Conservation (phyloP, 495 filamentous ascomycete species). For the Glonium stellatum region DNA sequence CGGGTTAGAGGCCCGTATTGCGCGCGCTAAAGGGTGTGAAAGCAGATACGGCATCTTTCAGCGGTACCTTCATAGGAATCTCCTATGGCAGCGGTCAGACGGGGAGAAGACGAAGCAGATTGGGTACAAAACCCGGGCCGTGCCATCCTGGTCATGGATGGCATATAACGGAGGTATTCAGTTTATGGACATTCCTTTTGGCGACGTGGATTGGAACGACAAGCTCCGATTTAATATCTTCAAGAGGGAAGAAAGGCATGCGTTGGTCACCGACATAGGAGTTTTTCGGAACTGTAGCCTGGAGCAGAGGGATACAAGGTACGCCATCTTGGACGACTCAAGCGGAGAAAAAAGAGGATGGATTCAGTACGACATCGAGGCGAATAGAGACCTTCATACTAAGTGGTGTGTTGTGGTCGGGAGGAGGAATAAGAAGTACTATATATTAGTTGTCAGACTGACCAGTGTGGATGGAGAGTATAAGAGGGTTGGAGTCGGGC, state of each 20-base stretch:
- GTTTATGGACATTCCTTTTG: conserved; percentile 2
- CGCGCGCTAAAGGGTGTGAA: conserved; percentile 4
- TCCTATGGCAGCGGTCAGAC: conserved; percentile 5
- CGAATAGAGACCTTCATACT: no score
- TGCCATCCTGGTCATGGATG: conserved; percentile 16
- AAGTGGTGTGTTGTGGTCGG: no score
- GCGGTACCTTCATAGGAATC: conserved; percentile 10
- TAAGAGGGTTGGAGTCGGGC: neutral
- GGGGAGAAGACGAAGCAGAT: conserved; percentile 5
- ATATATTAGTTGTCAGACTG: conserved; percentile 1
- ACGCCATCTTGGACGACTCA: no score
- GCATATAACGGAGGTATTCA: conserved; percentile 12
- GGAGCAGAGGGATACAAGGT: no score
- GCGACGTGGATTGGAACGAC: conserved; percentile 9
- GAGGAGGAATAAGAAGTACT: neutral
- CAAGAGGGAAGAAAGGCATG: no score
- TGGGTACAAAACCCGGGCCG: neutral
- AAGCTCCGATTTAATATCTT: conserved; percentile 13
- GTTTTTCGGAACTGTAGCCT: no score
- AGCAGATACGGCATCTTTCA: conserved; percentile 12
- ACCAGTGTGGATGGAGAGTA: neutral
- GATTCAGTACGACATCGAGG: no score
- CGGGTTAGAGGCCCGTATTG: conserved; percentile 8
- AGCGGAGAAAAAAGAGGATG: no score
- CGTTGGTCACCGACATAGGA: no score